Percentiles rank a stretch among this genome's conserved stretches.
Conservation (phyloP, 139 green algal genomes). For the Zygnema circumcarinatum region DNA sequence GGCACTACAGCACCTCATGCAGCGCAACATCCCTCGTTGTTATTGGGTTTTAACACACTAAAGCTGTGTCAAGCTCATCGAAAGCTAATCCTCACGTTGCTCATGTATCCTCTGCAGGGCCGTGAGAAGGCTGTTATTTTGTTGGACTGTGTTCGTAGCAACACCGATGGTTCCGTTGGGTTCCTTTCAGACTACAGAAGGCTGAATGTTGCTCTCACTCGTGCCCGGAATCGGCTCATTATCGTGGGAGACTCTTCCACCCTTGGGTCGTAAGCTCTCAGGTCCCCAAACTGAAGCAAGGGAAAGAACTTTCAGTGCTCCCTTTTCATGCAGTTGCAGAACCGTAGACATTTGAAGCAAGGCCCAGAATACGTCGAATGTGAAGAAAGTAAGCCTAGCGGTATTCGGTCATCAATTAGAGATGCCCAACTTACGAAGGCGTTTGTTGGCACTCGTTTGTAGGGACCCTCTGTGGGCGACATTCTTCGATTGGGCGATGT, state of each 20-base stretch:
- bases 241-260: constrained; percentile 60
- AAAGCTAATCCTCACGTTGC: too few species aligned
- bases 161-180: constrained; percentile 17
- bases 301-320: not conserved
- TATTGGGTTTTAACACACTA: too few species aligned
- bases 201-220: constrained; percentile 64
- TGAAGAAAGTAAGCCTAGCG: not conserved
- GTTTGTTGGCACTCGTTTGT: not conserved
- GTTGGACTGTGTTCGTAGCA: constrained; percentile 50
- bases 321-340: not conserved
- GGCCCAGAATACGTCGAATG: not conserved
- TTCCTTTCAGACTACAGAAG: constrained; percentile 59
- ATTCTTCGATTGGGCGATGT: constrained; percentile 44
- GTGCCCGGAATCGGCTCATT: constrained; percentile 59
- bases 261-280: constrained; percentile 29
- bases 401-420: not conserved
- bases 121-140: constrained; percentile 46
- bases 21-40: too few species aligned
- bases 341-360: not conserved
- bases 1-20: too few species aligned
- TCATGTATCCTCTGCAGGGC: too few species aligned
- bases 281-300: not conserved
- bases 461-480: constrained; percentile 45
- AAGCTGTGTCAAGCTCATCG: too few species aligned
- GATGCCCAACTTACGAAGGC: not conserved